Evolutionary conservation across 495 filamentous ascomycete genomes (phyloP).

Genomic region (Parathielavia hyrcaniae): DNA sequence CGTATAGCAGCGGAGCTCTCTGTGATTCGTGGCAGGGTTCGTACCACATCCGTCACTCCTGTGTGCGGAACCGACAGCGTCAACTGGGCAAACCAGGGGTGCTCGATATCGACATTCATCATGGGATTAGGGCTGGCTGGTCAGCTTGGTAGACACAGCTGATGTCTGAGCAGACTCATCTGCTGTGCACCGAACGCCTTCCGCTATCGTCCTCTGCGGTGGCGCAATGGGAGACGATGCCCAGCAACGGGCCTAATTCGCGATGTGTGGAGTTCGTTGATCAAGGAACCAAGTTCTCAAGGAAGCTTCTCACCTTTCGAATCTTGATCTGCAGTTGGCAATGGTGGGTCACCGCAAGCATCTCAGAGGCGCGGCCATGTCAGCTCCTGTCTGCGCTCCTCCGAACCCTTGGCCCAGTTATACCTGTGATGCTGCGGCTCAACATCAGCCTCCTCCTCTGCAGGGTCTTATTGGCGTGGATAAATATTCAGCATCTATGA

Average conservation of each 20-base stretch:
- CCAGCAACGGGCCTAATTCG: neutral
- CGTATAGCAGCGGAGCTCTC: conserved; percentile 29
- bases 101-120: neutral
- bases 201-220: too few relatives aligned
- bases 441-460: neutral
- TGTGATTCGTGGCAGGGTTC: neutral
- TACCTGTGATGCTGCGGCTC: neutral
- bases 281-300: too few relatives aligned
- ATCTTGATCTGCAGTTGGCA: too few relatives aligned
- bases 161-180: neutral
- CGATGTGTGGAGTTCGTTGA: neutral
- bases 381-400: neutral
- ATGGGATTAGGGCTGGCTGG: neutral
- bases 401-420: neutral
- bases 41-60: neutral
- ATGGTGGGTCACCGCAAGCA: neutral
- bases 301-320: too few relatives aligned
- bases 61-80: too few relatives aligned
- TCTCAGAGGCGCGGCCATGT: neutral
- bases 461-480: too few relatives aligned
- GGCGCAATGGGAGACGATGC: too few relatives aligned
- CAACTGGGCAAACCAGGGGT: neutral
- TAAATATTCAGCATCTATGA: too few relatives aligned
- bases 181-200: too few relatives aligned
- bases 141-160: neutral